Percentiles rank a stretch among this genome's conserved stretches.
These are phyloP conservation scores for Cladosporium velox DNA, from an alignment of 2,329 filamentous ascomycete genomes.

Conservation along the genomic window DNA sequence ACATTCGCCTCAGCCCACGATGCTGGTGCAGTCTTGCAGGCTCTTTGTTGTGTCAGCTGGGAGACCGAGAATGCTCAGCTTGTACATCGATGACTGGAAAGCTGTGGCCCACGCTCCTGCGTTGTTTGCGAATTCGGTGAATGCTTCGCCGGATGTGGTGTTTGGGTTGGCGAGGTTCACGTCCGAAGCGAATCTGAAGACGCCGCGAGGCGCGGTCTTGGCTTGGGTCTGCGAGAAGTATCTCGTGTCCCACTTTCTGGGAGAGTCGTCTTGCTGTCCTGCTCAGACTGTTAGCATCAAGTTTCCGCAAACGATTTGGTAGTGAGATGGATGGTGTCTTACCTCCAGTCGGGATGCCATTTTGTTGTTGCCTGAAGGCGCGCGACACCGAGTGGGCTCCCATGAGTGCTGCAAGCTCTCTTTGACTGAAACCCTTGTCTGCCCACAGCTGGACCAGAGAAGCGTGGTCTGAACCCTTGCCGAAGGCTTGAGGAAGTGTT, in stretches of 20 bases:
- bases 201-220: conserved; percentile 24
- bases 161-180: conserved; percentile 31
- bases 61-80: conserved; percentile 30
- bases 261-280: conserved; percentile 51
- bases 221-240: conserved; percentile 48
- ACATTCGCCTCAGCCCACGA: not conserved
- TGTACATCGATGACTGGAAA: conserved; percentile 27
- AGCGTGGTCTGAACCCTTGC: conserved; percentile 40
- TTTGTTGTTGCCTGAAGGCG: conserved; percentile 42
- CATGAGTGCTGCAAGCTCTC: conserved; percentile 56
- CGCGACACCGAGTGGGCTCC: conserved; percentile 56
- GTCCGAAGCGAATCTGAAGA: conserved; percentile 37
- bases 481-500: conserved; percentile 49
- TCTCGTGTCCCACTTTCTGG: conserved; percentile 52
- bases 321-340: not conserved
- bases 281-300: not conserved
- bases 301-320: not conserved
- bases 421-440: conserved; percentile 53
- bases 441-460: conserved; percentile 51
- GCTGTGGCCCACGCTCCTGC: conserved; percentile 21
- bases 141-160: conserved; percentile 34
- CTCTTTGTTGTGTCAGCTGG: conserved; percentile 15
- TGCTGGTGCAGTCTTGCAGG: conserved; percentile 29
- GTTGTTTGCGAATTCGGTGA: conserved; percentile 37
- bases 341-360: conserved; percentile 36